Evolutionary conservation across 768 basidiomycete species (phyloP).

Genomic region (Podaxis sp.): DNA sequence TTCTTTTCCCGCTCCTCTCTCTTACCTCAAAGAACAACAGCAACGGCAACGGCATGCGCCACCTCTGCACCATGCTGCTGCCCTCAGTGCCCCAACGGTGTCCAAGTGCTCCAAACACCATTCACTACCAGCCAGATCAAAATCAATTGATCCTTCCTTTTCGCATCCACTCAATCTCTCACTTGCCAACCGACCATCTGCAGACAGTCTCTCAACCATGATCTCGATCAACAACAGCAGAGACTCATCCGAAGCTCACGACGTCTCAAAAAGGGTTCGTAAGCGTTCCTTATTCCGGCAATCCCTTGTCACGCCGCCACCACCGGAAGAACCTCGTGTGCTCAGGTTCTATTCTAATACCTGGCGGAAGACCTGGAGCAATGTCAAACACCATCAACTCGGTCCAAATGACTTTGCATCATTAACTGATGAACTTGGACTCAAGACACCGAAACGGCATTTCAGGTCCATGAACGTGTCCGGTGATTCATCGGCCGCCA

Average conservation of each 20-base stretch:
- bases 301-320: slow-evolving; percentile 19
- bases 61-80: slow-evolving; percentile 2
- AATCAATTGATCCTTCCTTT: not conserved
- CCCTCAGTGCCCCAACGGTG: slow-evolving; percentile 1
- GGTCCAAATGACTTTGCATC: slow-evolving; percentile 1
- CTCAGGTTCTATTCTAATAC: slow-evolving; percentile 24
- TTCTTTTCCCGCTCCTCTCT: slow-evolving; percentile 72
- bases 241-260: slow-evolving; percentile 8
- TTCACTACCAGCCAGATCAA: slow-evolving; percentile 13
- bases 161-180: not conserved
- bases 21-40: slow-evolving; percentile 28
- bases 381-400: not conserved
- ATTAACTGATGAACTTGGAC: not conserved
- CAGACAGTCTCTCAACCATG: slow-evolving; percentile 21
- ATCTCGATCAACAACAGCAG: slow-evolving; percentile 12
- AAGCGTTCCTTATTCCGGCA: slow-evolving; percentile 22
- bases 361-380: slow-evolving; percentile 21
- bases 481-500: slow-evolving; percentile 40
- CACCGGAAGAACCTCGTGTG: slow-evolving; percentile 26
- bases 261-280: slow-evolving; percentile 18
- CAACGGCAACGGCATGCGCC: slow-evolving; percentile 12
- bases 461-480: slow-evolving; percentile 41
- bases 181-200: slow-evolving; percentile 20
- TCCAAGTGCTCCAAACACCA: slow-evolving; percentile 18
- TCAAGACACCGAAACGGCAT: slow-evolving; percentile 31